Evolutionary conservation across 768 basidiomycete species (phyloP).

Genomic region (Galerina marginata): DNA sequence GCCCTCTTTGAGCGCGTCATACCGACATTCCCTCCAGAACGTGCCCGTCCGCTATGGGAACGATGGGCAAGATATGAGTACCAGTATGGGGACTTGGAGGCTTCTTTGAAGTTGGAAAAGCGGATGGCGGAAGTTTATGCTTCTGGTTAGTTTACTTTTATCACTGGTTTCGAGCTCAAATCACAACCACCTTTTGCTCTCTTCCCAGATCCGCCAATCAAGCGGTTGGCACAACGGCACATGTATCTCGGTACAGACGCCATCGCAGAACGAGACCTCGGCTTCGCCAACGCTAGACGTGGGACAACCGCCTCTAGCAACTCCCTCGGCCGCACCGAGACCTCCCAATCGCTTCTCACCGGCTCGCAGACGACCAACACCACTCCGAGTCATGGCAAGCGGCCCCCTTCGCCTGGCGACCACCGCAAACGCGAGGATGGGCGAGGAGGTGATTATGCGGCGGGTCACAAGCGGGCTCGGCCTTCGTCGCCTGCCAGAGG

Average conservation of each 20-base stretch:
- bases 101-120: constrained; percentile 86
- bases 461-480: constrained; percentile 41
- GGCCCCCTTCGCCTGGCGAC: constrained; percentile 44
- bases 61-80: constrained; percentile 96
- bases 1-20: constrained; percentile 94
- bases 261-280: constrained; percentile 88
- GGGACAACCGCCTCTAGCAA: constrained; percentile 21
- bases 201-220: constrained; percentile 82
- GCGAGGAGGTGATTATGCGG: constrained; percentile 32
- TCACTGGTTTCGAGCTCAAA: background rate
- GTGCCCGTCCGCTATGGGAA: constrained; percentile 90
- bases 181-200: background rate
- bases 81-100: constrained; percentile 88
- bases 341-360: constrained; percentile 35
- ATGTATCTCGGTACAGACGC: constrained; percentile 85
- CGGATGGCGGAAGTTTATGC: constrained; percentile 90
- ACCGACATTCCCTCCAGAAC: constrained; percentile 73
- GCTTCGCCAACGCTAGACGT: constrained; percentile 65
- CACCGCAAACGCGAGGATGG: constrained; percentile 36
- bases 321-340: constrained; percentile 39
- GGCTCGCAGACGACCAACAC: constrained; percentile 20
- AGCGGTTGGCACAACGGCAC: constrained; percentile 88
- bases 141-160: constrained; percentile 58
- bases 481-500: constrained; percentile 29
- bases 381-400: constrained; percentile 27